These are phyloP conservation scores for Cornus kousa DNA, from an alignment of 148 eudicot genomes.

Conservation along the genomic window DNA sequence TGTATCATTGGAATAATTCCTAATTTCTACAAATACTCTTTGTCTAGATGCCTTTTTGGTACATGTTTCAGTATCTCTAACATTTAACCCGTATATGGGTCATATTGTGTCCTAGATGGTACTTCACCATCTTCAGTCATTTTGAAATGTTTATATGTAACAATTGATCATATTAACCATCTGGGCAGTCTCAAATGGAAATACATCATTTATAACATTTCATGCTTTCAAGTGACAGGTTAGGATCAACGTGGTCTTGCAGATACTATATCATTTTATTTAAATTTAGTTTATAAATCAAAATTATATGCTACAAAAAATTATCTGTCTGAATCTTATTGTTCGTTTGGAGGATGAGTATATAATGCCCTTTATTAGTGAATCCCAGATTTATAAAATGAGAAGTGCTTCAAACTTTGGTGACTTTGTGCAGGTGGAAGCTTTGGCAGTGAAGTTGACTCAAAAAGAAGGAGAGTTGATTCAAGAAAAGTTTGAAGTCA, in stretches of 20 bases:
- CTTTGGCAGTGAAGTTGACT: constrained; percentile 92
- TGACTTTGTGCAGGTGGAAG: constrained; percentile 67
- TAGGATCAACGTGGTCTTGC: background rate
- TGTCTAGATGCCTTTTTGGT: background rate
- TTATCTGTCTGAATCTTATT: background rate
- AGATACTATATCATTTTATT: background rate
- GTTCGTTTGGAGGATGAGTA: background rate
- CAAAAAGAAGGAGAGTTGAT: constrained; percentile 94
- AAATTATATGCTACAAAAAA: background rate
- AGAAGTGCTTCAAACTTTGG: background rate
- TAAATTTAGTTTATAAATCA: too few species aligned
- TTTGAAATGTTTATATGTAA: background rate
- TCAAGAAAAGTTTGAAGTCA: constrained; percentile 97
- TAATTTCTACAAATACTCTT: background rate
- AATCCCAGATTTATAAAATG: background rate
- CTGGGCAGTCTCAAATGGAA: background rate
- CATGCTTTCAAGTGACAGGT: background rate
- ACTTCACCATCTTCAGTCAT: background rate
- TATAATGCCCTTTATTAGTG: background rate
- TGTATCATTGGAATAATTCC: background rate
- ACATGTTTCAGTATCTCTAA: background rate
- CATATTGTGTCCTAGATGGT: background rate
- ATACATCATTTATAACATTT: too few species aligned
- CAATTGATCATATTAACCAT: background rate
- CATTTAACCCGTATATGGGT: background rate